Evolutionary conservation across 768 basidiomycete genomes (phyloP), one percentile per base, ranked within the genome.

Genomic region (Russula griseocarnosa): DNA sequence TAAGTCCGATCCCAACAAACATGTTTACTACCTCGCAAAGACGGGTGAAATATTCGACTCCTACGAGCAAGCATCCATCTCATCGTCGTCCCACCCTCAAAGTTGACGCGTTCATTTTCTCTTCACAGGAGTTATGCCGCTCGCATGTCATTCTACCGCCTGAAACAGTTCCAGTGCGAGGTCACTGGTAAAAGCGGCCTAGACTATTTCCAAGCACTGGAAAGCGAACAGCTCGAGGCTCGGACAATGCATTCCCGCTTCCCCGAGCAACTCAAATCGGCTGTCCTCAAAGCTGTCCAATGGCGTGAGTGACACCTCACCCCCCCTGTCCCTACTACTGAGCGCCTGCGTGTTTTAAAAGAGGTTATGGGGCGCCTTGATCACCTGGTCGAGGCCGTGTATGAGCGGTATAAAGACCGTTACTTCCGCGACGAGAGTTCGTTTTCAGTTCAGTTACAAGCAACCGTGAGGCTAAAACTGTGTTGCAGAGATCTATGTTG

Each of bases 31-130:
- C 79, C 87, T 98, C 72, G 79, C 86, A 67, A 87, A 93, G 76
- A 98, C 96, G 3, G 96, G 95, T 72, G 96, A 98, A 83, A 91
- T 98, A 76, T 98, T 98, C 74, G 87, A 93, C 68, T 87, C 87
- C 73, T 98, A 97, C 73, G 94, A 97, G 95, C 97, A 72, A 73
- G 91, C 82, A 60, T 61, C 71, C 66, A 66, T 68, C 66, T 63
- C 67, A 46, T 64, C 69, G 61, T 70, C 72, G 54, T 62, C 62
- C 74, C 70, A 66, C 60, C 54, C 50, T 47, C 69, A 55, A 52
- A 65, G 69, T 56, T 54, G 65, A 66, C 64, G 69, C 68, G 60
- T 66, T 52, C 67, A 40, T 52, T 34, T 44, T 42, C 58, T 34
- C 36, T 52, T 58, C 54, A 36, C 70, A 85, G 84, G 58, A 86